Evolutionary conservation across 192 early-diverging fungal species (phyloP).

Genomic region (Backusella psychrophila): DNA sequence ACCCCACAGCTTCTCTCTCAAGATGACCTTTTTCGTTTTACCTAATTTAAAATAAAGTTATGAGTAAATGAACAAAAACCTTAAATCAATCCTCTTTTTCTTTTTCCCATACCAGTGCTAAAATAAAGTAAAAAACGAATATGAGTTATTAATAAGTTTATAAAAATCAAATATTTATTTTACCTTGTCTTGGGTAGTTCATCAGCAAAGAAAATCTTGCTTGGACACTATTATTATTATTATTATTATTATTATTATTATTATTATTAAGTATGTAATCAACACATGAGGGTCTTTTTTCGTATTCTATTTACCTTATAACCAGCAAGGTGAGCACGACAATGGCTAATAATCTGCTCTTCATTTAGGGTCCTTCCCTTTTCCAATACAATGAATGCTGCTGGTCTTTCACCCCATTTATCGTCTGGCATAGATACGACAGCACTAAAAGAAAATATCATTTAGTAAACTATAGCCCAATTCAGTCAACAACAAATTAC

Average conservation of each 20-base stretch:
- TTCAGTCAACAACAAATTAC: neutral
- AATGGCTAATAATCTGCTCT: conserved; percentile 33
- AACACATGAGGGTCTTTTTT: no score
- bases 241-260: no score
- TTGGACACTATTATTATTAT: conserved; percentile 14
- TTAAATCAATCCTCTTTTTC: neutral
- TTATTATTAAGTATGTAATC: neutral
- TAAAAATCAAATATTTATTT: neutral
- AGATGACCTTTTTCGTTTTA: conserved; percentile 18
- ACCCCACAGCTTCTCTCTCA: conserved; percentile 21
- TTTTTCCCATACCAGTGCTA: conserved; percentile 9
- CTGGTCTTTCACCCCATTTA: conserved; percentile 61
- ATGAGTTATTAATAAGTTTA: neutral
- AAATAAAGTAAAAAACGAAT: neutral
- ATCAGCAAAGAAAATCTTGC: conserved; percentile 9
- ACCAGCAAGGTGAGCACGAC: conserved; percentile 44
- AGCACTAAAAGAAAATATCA: conserved; percentile 24
- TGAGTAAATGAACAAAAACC: neutral
- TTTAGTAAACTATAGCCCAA: neutral
- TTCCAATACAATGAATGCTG: conserved; percentile 53
- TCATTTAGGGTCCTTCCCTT: conserved; percentile 20
- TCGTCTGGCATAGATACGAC: conserved; percentile 54
- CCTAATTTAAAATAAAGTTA: neutral
- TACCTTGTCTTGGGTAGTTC: conserved; percentile 20
- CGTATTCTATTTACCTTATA: conserved; percentile 41